phyloP scores from a whole-genome alignment of 257 asterid species.

The Solanum tacnaense region DNA sequence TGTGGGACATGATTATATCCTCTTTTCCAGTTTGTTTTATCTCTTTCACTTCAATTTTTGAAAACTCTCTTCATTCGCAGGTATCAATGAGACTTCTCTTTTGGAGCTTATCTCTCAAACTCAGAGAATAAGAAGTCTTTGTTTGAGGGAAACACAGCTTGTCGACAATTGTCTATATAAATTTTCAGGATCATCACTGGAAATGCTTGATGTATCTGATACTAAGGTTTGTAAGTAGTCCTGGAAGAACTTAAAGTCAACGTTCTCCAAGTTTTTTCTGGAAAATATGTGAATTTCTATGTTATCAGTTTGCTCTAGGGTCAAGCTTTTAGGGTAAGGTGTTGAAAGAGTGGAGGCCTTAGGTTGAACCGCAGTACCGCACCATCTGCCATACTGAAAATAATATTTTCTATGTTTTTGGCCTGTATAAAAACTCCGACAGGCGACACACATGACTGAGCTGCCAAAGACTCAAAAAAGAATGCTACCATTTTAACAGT shows the following conservation, averaged over 20 bases:
- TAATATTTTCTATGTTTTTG: background rate
- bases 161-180: slow-evolving; percentile 42
- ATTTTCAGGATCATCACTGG: slow-evolving; percentile 58
- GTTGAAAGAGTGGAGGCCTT: background rate
- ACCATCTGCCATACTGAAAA: background rate
- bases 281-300: background rate
- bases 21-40: background rate
- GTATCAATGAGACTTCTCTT: slow-evolving; percentile 30
- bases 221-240: slow-evolving; percentile 42
- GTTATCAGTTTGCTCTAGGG: background rate
- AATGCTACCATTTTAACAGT: background rate
- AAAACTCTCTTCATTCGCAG: slow-evolving; percentile 26
- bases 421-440: background rate
- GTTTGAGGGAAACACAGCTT: slow-evolving; percentile 55
- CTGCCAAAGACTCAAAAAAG: background rate
- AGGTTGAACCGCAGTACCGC: background rate
- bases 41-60: background rate
- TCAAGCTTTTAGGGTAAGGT: background rate
- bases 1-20: background rate
- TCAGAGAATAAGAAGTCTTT: slow-evolving; percentile 46
- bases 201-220: slow-evolving; percentile 78
- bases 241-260: background rate
- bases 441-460: background rate
- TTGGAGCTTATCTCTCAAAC: slow-evolving; percentile 52
- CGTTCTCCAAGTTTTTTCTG: background rate